Conservation (phyloP, 23 red algal species). For the Gracilaria gracilis region DNA sequence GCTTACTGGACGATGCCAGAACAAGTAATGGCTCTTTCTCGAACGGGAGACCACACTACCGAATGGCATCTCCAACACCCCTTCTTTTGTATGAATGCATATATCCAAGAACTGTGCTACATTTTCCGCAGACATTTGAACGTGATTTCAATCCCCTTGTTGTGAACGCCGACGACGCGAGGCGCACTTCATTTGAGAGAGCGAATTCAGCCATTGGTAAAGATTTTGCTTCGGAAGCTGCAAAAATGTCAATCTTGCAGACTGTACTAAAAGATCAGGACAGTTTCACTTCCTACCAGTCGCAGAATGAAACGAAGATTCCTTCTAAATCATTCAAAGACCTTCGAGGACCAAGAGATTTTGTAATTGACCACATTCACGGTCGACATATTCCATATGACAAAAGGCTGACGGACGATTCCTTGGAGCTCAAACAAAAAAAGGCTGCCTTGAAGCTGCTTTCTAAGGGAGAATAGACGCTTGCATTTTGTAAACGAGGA, state of each 20-base stretch:
- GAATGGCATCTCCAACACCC: conserved; percentile 81
- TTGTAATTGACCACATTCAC: conserved; percentile 7
- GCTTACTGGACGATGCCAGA: conserved; percentile 59
- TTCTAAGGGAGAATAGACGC: not conserved
- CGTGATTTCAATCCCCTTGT: not conserved
- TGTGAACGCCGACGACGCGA: not conserved
- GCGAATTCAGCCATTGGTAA: conserved; percentile 43
- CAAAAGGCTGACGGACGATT: conserved; percentile 11
- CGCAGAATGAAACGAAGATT: not conserved
- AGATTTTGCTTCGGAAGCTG: conserved; percentile 31
- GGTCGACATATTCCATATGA: conserved; percentile 37
- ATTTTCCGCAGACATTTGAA: conserved; percentile 49
- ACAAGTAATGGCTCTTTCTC: conserved; percentile 32
- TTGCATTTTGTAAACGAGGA: not conserved
- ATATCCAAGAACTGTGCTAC: conserved; percentile 71
- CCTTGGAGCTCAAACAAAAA: conserved; percentile 16
- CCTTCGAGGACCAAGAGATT: conserved; percentile 11
- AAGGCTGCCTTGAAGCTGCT: conserved; percentile 17
- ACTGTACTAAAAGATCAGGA: conserved; percentile 53
- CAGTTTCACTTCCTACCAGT: not conserved
- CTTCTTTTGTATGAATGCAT: conserved; percentile 86
- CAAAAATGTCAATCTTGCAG: conserved; percentile 55
- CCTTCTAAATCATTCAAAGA: conserved; percentile 10
- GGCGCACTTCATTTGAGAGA: conserved; percentile 31
- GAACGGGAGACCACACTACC: conserved; percentile 83